Base-by-base conservation (phyloP, 768 basidiomycete species). In the Boletus coccyginus region DNA sequence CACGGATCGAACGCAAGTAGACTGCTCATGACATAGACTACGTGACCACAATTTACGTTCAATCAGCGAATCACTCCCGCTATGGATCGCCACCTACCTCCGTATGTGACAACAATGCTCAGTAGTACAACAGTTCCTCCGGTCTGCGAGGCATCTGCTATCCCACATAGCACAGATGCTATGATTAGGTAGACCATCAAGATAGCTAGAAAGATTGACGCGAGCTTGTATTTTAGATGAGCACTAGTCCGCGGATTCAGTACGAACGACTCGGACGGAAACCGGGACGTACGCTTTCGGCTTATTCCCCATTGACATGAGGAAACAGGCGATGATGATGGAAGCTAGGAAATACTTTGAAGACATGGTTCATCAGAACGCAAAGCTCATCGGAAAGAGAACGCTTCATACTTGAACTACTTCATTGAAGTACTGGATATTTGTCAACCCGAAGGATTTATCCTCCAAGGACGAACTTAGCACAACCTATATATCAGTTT, bases 221-320 rank as follows among this genome's bases (percentile, higher is more conserved):
- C 83, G 7, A 84, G 75, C 63, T 87, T 87, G 77, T 98, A 99
- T 75, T 98, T 98, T 7, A 61, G 57, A 54, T 53, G 70, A 6
- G 71, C 64, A 29, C 62, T 64, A 32, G 9, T 27, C 49, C 13
- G 14, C 40, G 47, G 46, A 17, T 53, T 64, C n/a, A 59, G 59
- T 12, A 19, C n/a, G 3, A 46, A 35, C 27, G 35, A 48, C 12
- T 27, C 12, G 27, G 19, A n/a, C 45, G 8, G 29, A 52, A 49
- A 38, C 10, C 19, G 3, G 24, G 21, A 44, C 43, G 56, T 60
- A 94, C 92, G 90, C 86, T 74, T 84, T 81, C 5, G 94, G 94
- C 67, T 90, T 88, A 71, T 97, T 97, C 17, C 95, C 95, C 94
- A 98, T 96, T 0, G 92, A 90, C 70, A 97, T 90, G 2, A 97